These are phyloP conservation scores for Pontederia paniculata DNA, from an alignment of 176 grass and related monocot species.

Conservation along the genomic window DNA sequence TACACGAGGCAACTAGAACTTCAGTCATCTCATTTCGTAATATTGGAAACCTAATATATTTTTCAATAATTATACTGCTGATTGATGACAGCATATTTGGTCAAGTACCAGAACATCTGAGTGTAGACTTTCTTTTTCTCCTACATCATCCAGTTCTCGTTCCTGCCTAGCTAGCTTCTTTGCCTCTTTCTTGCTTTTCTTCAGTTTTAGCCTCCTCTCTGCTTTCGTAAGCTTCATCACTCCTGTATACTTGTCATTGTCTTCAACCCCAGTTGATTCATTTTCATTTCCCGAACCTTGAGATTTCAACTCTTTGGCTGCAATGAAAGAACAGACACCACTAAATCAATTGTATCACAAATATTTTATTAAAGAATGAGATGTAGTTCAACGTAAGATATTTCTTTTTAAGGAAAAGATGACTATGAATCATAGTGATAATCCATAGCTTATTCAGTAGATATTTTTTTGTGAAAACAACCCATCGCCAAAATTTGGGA, in stretches of 20 bases:
- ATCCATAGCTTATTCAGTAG: too few species aligned
- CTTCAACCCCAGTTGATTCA: slow-evolving; percentile 27
- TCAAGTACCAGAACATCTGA: slow-evolving; percentile 67
- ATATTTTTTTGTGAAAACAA: too few species aligned
- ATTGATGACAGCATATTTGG: background rate
- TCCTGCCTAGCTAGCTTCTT: slow-evolving; percentile 41
- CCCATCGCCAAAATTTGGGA: too few species aligned
- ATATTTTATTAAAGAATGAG: too few species aligned
- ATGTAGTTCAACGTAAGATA: too few species aligned
- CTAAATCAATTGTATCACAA: background rate
- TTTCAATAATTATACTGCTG: too few species aligned
- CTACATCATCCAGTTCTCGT: slow-evolving; percentile 19
- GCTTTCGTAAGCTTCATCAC: slow-evolving; percentile 39
- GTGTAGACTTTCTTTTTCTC: slow-evolving; percentile 51
- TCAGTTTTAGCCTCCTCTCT: slow-evolving; percentile 31
- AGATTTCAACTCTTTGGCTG: slow-evolving; percentile 50
- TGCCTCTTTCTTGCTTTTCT: slow-evolving; percentile 48
- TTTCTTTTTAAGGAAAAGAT: background rate
- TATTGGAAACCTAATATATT: too few species aligned
- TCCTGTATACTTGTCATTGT: slow-evolving; percentile 20
- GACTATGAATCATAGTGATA: background rate
- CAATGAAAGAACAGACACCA: slow-evolving; percentile 2
- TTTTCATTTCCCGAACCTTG: slow-evolving; percentile 14
- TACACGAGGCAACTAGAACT: too few species aligned
- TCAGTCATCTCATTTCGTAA: too few species aligned